phyloP scores from a whole-genome alignment of 768 basidiomycete species.

The Suillus ampliporus region DNA sequence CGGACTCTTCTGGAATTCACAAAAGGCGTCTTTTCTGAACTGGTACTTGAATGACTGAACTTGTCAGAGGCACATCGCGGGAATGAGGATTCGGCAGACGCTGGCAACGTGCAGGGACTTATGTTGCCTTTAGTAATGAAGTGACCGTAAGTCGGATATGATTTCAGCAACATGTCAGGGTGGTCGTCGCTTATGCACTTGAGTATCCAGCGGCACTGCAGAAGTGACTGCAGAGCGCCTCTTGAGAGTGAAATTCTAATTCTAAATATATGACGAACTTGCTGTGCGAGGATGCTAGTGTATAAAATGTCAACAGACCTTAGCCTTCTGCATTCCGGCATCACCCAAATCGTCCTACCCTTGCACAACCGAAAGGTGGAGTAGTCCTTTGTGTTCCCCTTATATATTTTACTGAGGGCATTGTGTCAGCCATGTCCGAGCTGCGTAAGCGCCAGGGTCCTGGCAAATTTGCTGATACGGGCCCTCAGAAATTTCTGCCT shows the following conservation, averaged over 20 bases:
- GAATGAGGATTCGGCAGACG: background rate
- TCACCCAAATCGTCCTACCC: background rate
- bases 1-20: background rate
- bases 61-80: background rate
- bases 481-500: background rate
- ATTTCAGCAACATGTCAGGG: background rate
- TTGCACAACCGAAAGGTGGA: background rate
- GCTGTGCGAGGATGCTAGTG: background rate
- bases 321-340: background rate
- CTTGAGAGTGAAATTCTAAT: background rate
- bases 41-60: background rate
- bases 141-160: conserved; percentile 1
- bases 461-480: background rate
- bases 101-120: background rate
- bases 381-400: background rate
- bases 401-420: background rate
- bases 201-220: too few relatives aligned
- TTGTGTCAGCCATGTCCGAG: conserved; percentile 11
- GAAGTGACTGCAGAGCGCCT: background rate
- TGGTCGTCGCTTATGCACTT: too few relatives aligned
- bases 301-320: background rate
- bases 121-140: background rate
- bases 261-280: background rate
- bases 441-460: conserved; percentile 19
- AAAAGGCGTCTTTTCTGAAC: background rate